phyloP scores from a whole-genome alignment of 2,329 filamentous ascomycete genomes.

The Akanthomyces uredinophilus region DNA sequence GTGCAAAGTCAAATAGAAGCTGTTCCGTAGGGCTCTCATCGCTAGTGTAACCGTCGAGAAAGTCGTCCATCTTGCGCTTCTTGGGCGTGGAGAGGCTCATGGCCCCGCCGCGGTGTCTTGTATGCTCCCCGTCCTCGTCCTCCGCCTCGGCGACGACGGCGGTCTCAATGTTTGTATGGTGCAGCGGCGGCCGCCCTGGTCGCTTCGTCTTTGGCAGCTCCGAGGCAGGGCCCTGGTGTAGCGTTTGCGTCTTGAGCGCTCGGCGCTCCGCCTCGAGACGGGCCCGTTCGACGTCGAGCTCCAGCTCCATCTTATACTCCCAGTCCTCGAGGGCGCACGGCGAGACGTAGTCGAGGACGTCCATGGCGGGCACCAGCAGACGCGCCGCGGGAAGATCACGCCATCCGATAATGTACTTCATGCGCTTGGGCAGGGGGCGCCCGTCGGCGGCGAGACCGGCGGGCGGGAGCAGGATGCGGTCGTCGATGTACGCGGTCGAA shows the following conservation, averaged over 20 bases:
- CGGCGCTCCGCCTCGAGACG: slow-evolving; percentile 24
- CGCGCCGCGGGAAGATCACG: slow-evolving; percentile 46
- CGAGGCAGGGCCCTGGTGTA: not conserved
- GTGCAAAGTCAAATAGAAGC: slow-evolving; percentile 16
- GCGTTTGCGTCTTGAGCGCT: not conserved
- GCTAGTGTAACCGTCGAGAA: slow-evolving; percentile 16
- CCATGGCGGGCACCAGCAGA: slow-evolving; percentile 40
- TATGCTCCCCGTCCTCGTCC: slow-evolving; percentile 18
- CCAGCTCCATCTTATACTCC: slow-evolving; percentile 42
- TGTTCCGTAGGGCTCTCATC: slow-evolving; percentile 24
- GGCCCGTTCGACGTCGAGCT: slow-evolving; percentile 36
- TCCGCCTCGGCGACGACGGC: slow-evolving; percentile 26
- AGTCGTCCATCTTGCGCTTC: slow-evolving; percentile 24
- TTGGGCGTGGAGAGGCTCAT: slow-evolving; percentile 34
- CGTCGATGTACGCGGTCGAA: slow-evolving; percentile 52
- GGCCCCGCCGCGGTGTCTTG: slow-evolving; percentile 25
- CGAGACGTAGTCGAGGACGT: slow-evolving; percentile 55
- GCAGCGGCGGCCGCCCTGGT: not conserved
- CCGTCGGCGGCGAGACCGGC: slow-evolving; percentile 29
- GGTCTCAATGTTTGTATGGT: slow-evolving; percentile 24
- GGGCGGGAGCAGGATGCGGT: slow-evolving; percentile 44
- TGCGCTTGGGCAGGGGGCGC: slow-evolving; percentile 34
- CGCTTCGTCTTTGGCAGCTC: not conserved
- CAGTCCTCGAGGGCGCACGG: slow-evolving; percentile 51
- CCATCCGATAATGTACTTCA: slow-evolving; percentile 53